A percentile compares a stretch with the other conserved stretches of the same genome.
Conservation (phyloP, 106 monocot genomes). For the Vanilla planifolia region DNA sequence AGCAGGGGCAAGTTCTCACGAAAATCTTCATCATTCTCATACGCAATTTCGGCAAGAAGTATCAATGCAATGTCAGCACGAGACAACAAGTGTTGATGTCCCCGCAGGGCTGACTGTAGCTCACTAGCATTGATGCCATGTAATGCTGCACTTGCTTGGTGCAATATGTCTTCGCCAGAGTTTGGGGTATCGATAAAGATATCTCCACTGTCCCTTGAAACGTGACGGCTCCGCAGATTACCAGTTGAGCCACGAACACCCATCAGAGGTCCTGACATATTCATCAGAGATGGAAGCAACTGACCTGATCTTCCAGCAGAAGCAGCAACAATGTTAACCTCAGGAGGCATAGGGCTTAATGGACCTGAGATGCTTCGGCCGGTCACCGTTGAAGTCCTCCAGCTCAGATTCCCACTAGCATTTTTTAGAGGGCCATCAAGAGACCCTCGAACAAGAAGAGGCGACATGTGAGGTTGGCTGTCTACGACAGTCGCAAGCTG, state of each 20-base stretch:
- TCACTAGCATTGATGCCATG: slow-evolving; percentile 78
- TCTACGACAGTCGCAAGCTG: slow-evolving; percentile 66
- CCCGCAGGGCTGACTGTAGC: slow-evolving; percentile 82
- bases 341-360: slow-evolving; percentile 71
- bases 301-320: slow-evolving; percentile 79
- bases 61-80: slow-evolving; percentile 93
- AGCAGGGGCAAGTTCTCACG: slow-evolving; percentile 91
- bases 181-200: slow-evolving; percentile 70
- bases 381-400: slow-evolving; percentile 72
- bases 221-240: slow-evolving; percentile 83
- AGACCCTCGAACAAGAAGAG: slow-evolving; percentile 96
- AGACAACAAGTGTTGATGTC: slow-evolving; percentile 78
- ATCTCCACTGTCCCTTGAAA: slow-evolving; percentile 95
- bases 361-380: slow-evolving; percentile 92
- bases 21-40: slow-evolving; percentile 99
- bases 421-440: slow-evolving; percentile 79
- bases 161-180: slow-evolving; percentile 71
- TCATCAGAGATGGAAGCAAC: slow-evolving; percentile 81
- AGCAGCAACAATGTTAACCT: slow-evolving; percentile 45
- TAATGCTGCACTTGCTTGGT: slow-evolving; percentile 25
- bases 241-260: slow-evolving; percentile 77
- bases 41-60: slow-evolving; percentile 94
- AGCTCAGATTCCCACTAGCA: slow-evolving; percentile 74
- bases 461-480: slow-evolving; percentile 95
- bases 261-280: slow-evolving; percentile 98